A percentile compares a stretch with the other conserved stretches of the same genome.
Conservation (phyloP, 164 flowering plant genomes). For the Brasenia schreberi region DNA sequence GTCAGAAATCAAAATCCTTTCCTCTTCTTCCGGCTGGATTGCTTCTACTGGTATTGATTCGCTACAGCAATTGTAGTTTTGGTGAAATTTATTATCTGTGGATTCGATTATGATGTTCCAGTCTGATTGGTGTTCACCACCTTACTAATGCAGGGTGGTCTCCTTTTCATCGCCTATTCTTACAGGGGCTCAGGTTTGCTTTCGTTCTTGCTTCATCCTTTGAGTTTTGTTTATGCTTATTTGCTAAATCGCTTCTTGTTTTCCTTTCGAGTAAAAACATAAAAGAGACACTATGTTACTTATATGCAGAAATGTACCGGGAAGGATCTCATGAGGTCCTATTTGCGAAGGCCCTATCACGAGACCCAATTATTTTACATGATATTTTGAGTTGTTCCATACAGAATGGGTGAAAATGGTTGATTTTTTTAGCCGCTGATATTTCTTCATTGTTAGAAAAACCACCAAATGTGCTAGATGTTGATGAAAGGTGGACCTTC, state of each 20-base stretch:
- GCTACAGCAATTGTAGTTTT: background rate
- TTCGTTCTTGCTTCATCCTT: too few relatives aligned
- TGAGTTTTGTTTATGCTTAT: too few relatives aligned
- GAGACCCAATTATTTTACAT: too few relatives aligned
- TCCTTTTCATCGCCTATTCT: slow-evolving; percentile 44
- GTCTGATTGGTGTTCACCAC: background rate
- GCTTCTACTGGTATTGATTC: slow-evolving; percentile 33
- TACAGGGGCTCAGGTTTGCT: slow-evolving; percentile 48
- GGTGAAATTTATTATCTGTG: background rate
- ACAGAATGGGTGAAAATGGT: too few relatives aligned
- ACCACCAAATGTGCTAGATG: too few relatives aligned
- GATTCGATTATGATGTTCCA: background rate
- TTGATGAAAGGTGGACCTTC: too few relatives aligned
- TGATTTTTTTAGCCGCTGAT: too few relatives aligned
- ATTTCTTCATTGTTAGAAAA: too few relatives aligned
- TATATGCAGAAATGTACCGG: too few relatives aligned
- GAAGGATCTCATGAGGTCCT: too few relatives aligned
- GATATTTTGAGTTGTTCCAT: too few relatives aligned
- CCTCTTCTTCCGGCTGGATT: slow-evolving; percentile 49
- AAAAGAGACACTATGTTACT: background rate
- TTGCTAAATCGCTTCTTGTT: background rate
- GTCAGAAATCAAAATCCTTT: slow-evolving; percentile 56
- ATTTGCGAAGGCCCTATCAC: too few relatives aligned
- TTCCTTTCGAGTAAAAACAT: background rate
- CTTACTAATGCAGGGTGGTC: slow-evolving; percentile 36